Evolutionary conservation across 495 filamentous ascomycete genomes (phyloP).

Genomic region (Aspergillus sparsus): DNA sequence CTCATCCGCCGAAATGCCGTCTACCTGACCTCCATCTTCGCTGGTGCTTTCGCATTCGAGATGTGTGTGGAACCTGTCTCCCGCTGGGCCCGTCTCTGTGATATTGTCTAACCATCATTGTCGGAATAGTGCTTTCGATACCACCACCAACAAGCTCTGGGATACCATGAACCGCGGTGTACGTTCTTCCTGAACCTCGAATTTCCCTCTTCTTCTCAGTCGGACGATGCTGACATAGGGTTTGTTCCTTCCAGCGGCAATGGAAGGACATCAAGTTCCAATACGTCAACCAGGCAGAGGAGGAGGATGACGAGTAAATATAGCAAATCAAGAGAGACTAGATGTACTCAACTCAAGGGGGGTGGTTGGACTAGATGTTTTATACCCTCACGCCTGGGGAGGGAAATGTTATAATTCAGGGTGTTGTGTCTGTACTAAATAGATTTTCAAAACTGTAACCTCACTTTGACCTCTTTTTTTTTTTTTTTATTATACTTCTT

Average conservation of each 20-base stretch:
- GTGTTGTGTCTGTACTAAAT: constrained; percentile 40
- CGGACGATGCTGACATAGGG: constrained; percentile 33
- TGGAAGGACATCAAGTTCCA: constrained; percentile 98
- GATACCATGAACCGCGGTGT: constrained; percentile 86
- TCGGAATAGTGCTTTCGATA: constrained; percentile 70
- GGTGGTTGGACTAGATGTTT: constrained; percentile 20
- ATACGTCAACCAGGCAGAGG: constrained; percentile 67
- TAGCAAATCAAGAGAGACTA: constrained; percentile 10
- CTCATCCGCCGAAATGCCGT: constrained; percentile 82
- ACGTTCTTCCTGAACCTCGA: constrained; percentile 42
- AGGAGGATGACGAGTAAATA: constrained; percentile 57
- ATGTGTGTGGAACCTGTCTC: constrained; percentile 61
- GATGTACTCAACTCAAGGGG: constrained; percentile 15
- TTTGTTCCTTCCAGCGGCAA: constrained; percentile 69
- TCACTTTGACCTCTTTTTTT: constrained; percentile 4
- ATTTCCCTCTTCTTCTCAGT: not conserved
- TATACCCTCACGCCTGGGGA: constrained; percentile 23
- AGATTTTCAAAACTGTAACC: constrained; percentile 30
- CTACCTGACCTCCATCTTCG: constrained; percentile 86
- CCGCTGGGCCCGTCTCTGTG: constrained; percentile 11
- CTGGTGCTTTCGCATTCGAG: constrained; percentile 85
- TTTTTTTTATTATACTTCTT: not conserved
- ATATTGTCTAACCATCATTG: constrained; percentile 20
- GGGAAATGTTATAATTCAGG: constrained; percentile 17
- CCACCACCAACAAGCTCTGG: constrained; percentile 78